Base-by-base conservation (phyloP, 306 rosid genomes). In the Purshia tridentata region DNA sequence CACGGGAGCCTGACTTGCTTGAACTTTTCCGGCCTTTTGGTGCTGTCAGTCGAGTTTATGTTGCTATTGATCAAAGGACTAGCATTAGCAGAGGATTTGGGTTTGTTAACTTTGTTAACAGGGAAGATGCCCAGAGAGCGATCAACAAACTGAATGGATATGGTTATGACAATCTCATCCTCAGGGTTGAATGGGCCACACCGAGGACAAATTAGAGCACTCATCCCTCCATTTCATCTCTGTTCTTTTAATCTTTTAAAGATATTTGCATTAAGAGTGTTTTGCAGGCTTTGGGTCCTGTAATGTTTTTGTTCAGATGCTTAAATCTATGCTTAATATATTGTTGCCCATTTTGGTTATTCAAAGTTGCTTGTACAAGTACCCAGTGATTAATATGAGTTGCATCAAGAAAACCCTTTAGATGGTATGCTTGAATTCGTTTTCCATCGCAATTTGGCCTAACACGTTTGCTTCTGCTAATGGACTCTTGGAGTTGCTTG, bases 21-120 rank as follows among this genome's bases (percentile, higher is more conserved):
- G 98, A 93, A 76, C 91, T 93, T 41, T 93, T 93, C 96, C 87
- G 97, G 48, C 94, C 97, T 67, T 93, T 93, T 64, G 98, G 98
- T 68, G 67, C 81, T 12, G 97, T 91, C 0, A 93, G 96, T 86
- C 90, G 98, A 66, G 97, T 91, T 23, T 91, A 93, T 61, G 98
- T 93, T 39, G 97, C 97, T 35, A 74, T 93, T 48, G 98, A 93
- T 83, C 93, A 93, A 22, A 91, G 89, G 84, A 93, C 97, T 42
- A 72, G 91, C 52, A 82, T 86, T 72, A 93, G 98, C 83, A 84
- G 98, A 70, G 98, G 98, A 9, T 93, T 93, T 81, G 98, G 98
- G 29, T 93, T 93, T 80, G 97, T 93, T 0, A 91, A 93, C 83
- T 93, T 93, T 69, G 98, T 89, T 47, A 91, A 86, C 88, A 81